These are phyloP conservation scores for Phytophthora quininea DNA, from an alignment of 352 stramenopile genomes.

Conservation along the genomic window DNA sequence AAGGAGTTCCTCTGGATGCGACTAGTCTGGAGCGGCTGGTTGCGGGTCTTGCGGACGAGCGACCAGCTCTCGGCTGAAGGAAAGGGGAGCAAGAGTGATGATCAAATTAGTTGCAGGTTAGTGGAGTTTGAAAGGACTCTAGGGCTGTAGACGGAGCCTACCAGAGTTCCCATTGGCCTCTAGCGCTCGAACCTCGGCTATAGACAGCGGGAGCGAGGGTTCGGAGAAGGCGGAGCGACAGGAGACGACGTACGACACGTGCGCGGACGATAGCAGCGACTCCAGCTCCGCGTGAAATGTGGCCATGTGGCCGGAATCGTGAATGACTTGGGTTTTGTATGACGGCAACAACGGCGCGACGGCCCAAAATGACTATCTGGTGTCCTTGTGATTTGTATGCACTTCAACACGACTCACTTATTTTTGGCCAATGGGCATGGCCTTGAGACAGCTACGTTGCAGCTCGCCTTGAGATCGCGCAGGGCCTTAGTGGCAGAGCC, in stretches of 20 bases:
- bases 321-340: too few species aligned
- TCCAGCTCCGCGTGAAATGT: background rate
- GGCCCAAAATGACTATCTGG: too few species aligned
- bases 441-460: too few species aligned
- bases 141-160: constrained; percentile 23
- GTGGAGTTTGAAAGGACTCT: background rate
- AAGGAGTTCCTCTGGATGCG: constrained; percentile 75
- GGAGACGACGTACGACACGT: constrained; percentile 37
- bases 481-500: too few species aligned
- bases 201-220: constrained; percentile 50
- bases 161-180: constrained; percentile 69
- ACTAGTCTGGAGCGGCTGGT: constrained; percentile 29
- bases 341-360: too few species aligned
- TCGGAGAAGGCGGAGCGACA: constrained; percentile 15
- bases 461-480: too few species aligned
- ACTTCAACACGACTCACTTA: too few species aligned
- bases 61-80: constrained; percentile 65
- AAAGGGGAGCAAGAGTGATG: background rate
- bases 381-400: too few species aligned
- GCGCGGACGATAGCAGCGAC: constrained; percentile 33
- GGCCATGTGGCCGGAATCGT: too few species aligned
- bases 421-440: too few species aligned
- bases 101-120: constrained; percentile 1
- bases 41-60: constrained; percentile 50
- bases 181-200: constrained; percentile 52